Base-by-base conservation (phyloP, 441 rosid genomes). In the Erodium texanum region DNA sequence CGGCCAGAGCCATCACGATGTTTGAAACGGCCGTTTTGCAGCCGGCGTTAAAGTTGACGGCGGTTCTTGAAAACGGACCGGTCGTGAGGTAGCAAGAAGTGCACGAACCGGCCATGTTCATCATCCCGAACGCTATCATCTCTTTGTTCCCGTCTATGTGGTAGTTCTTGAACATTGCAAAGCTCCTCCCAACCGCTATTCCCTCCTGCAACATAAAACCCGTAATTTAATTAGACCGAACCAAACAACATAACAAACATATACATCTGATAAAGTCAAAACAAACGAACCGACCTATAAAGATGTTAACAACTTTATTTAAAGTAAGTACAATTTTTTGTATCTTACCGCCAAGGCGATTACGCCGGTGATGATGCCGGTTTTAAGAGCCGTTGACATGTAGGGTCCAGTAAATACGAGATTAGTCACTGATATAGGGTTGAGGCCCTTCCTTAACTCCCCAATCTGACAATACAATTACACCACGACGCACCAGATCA, bases 151-250 rank as follows among this genome's bases (percentile, higher is more conserved):
- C 99, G 70, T 94, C 98, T 15, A 94, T 87, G 72, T 92, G 86
- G 81, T 94, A 94, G 64, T 92, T 86, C 81, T 92, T 94, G 80
- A 84, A 88, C 98, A 89, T 83, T 0, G 99, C 85, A 64, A 94
- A 94, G 68, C 99, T 94, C 78, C 99, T 84, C 14, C 99, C 99
- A 0, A 94, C 98, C 0, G 99, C 99, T 71, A 94, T 89, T 68
- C 99, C 98, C 84, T 94, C 99, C 99, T 92, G 80, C 48, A 43
- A n/a, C n/a, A n/a, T n/a, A n/a, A n/a, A n/a, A n/a, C n/a, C n/a
- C n/a, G n/a, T n/a, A n/a, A n/a, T n/a, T n/a, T n/a, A n/a, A n/a
- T n/a, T n/a, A n/a, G n/a, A n/a, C n/a, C n/a, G n/a, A n/a, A n/a
- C n/a, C n/a, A n/a, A n/a, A n/a, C n/a, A n/a, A n/a, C n/a, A n/a